A percentile compares a stretch with the other conserved stretches of the same genome.
Evolutionary conservation across 169 alveolate species (phyloP).

Genomic region (Eimeria tenella): DNA sequence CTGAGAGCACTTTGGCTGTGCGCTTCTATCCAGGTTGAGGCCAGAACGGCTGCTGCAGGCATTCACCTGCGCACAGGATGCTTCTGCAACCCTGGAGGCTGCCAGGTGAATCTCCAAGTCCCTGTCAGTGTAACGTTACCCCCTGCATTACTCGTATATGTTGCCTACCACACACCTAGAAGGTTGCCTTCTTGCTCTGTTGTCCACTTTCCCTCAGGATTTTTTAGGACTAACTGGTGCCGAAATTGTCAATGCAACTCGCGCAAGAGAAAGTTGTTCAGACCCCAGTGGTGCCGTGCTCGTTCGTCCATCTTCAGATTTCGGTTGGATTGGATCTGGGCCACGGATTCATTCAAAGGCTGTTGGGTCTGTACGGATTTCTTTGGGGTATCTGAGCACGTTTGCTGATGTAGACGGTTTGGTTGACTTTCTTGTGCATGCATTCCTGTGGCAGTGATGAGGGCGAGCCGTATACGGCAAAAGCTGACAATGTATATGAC

Average conservation of each 20-base stretch:
- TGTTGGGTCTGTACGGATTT: slow-evolving; percentile 81
- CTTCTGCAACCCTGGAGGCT: slow-evolving; percentile 86
- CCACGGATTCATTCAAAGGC: slow-evolving; percentile 74
- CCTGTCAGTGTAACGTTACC: not conserved
- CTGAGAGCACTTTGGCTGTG: not conserved
- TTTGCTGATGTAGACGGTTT: slow-evolving; percentile 80
- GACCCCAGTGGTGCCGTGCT: slow-evolving; percentile 72
- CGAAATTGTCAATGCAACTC: slow-evolving; percentile 79
- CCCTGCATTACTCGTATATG: not conserved
- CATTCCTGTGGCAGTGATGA: slow-evolving; percentile 61
- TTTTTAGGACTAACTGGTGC: slow-evolving; percentile 77
- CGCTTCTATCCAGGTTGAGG: slow-evolving; percentile 75
- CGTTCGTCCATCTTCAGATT: not conserved
- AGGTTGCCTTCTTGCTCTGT: not conserved
- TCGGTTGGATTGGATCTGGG: slow-evolving; percentile 28
- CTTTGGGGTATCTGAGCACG: slow-evolving; percentile 84
- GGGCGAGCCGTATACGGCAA: not conserved
- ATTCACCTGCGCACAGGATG: slow-evolving; percentile 85
- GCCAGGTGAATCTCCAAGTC: slow-evolving; percentile 72
- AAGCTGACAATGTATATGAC: no score
- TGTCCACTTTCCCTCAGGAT: slow-evolving; percentile 48
- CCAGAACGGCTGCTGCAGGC: slow-evolving; percentile 77
- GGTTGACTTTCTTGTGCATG: slow-evolving; percentile 60
- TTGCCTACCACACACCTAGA: no score
- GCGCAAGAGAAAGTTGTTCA: slow-evolving; percentile 78